Conservation (phyloP, 352 stramenopile species). For the Phytophthora agathidicida region DNA sequence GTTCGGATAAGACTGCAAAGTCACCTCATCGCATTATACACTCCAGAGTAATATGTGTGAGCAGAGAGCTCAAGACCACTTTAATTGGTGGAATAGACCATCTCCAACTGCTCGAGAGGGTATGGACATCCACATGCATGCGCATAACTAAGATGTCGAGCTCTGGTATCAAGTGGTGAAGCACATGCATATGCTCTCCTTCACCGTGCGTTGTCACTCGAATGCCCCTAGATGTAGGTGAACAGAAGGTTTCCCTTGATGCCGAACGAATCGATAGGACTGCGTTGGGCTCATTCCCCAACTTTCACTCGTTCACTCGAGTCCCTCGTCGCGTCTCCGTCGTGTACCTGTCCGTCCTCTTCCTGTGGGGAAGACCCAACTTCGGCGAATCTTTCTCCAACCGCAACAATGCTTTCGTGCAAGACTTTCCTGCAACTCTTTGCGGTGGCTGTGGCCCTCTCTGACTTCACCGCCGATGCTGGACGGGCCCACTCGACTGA, state of each 20-base stretch:
- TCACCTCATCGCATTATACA: too few relatives aligned
- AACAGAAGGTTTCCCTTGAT: slow-evolving; percentile 3
- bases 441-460: slow-evolving; percentile 23
- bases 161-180: background rate
- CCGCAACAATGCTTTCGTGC: slow-evolving; percentile 31
- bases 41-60: too few relatives aligned
- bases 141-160: slow-evolving; percentile 13
- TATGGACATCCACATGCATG: background rate
- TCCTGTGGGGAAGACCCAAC: slow-evolving; percentile 12
- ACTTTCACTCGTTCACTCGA: slow-evolving; percentile 33
- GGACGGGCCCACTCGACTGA: background rate
- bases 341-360: slow-evolving; percentile 11
- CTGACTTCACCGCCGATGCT: slow-evolving; percentile 16
- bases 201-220: background rate
- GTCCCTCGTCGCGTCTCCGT: slow-evolving; percentile 14
- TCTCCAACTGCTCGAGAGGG: background rate
- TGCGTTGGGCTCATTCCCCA: slow-evolving; percentile 19
- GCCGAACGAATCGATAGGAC: background rate
- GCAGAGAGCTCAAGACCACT: too few relatives aligned
- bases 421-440: slow-evolving; percentile 32
- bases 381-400: slow-evolving; percentile 11
- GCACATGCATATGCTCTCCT: background rate
- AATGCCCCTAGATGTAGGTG: background rate
- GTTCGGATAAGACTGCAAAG: too few relatives aligned
- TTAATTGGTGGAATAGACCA: slow-evolving; percentile 7